Conservation (phyloP, 2,329 filamentous ascomycete species). For the Talaromyces sp. region DNA sequence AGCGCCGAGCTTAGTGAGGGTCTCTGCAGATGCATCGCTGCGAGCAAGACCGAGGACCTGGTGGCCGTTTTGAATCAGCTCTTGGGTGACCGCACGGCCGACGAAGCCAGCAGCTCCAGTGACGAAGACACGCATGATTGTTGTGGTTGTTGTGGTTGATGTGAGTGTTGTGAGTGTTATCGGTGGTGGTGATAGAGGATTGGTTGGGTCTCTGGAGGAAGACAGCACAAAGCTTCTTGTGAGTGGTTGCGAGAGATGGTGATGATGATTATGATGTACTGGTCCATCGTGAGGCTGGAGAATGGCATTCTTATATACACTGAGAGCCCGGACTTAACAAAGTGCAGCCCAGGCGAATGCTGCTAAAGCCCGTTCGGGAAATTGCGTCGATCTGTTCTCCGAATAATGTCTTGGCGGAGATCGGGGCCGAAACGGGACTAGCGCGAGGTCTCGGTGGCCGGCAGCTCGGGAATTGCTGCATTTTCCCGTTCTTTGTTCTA, state of each 20-base stretch:
- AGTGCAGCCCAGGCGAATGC: background rate
- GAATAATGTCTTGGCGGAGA: background rate
- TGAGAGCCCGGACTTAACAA: conserved; percentile 2
- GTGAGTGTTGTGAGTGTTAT: background rate
- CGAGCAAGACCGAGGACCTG: conserved; percentile 40
- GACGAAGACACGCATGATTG: conserved; percentile 28
- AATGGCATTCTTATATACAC: background rate
- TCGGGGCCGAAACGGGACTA: background rate
- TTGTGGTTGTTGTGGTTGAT: background rate
- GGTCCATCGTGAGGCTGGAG: background rate
- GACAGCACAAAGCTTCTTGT: background rate
- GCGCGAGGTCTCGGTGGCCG: background rate
- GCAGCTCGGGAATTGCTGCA: background rate
- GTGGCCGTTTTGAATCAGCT: conserved; percentile 37
- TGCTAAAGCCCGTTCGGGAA: conserved; percentile 3
- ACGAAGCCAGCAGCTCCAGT: conserved; percentile 45
- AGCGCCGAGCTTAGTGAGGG: conserved; percentile 29
- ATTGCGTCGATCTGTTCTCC: background rate
- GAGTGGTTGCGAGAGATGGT: background rate
- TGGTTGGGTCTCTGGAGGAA: background rate
- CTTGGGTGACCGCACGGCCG: conserved; percentile 35
- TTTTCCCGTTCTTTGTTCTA: background rate
- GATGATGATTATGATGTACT: background rate
- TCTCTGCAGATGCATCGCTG: conserved; percentile 23
- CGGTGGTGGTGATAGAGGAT: background rate